A percentile compares a stretch with the other conserved stretches of the same genome.
Conservation (phyloP, 352 stramenopile genomes). For the Phytophthora brassicae region DNA sequence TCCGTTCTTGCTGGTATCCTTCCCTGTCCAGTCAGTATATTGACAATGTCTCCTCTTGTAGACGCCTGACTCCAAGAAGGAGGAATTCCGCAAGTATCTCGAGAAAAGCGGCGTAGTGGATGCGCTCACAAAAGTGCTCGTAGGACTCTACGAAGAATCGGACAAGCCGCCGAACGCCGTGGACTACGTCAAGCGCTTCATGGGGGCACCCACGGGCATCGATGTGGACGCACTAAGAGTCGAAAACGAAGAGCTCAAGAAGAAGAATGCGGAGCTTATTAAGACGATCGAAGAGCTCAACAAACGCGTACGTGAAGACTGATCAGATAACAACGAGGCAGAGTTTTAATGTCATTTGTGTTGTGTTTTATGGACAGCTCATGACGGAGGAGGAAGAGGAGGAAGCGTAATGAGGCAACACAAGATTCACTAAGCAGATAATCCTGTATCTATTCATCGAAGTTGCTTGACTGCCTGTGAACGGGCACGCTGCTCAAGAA, state of each 20-base stretch:
- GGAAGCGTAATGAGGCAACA: conserved; percentile 18
- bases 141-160: conserved; percentile 96
- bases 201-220: conserved; percentile 90
- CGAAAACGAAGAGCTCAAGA: conserved; percentile 93
- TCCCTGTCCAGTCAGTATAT: neutral
- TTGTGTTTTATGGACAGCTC: conserved; percentile 33
- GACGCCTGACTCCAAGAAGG: conserved; percentile 97
- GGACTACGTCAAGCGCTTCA: conserved; percentile 97
- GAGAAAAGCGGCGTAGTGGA: conserved; percentile 98
- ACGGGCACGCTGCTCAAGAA: conserved; percentile 6
- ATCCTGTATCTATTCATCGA: conserved; percentile 28
- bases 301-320: conserved; percentile 59
- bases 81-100: conserved; percentile 98
- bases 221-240: conserved; percentile 87
- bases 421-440: neutral
- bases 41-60: conserved; percentile 27
- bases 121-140: conserved; percentile 96
- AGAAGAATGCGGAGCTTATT: conserved; percentile 91
- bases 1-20: conserved; percentile 7
- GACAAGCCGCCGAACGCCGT: conserved; percentile 96
- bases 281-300: conserved; percentile 91
- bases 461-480: conserved; percentile 2
- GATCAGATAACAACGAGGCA: neutral
- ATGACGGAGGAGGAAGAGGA: conserved; percentile 74
- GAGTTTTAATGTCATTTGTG: neutral